A percentile compares a stretch with the other conserved stretches of the same genome.
Evolutionary conservation across 2,329 filamentous ascomycete genomes (phyloP).

Genomic region (Penicillium fuscoglaucum): DNA sequence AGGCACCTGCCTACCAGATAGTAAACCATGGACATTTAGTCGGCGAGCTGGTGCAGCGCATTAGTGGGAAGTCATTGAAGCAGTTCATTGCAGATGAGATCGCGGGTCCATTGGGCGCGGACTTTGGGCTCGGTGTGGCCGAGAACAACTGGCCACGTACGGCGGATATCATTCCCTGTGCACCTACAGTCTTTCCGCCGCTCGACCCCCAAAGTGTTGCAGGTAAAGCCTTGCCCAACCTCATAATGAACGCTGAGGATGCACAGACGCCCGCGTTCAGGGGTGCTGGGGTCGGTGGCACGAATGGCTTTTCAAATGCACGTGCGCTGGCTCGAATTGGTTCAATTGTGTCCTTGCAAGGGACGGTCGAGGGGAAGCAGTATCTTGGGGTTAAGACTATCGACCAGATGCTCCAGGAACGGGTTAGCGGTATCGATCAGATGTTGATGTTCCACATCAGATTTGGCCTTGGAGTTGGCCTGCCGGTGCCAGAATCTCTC

Average conservation of each 20-base stretch:
- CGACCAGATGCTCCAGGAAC: slow-evolving; percentile 49
- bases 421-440: slow-evolving; percentile 45
- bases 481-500: slow-evolving; percentile 33
- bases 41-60: slow-evolving; percentile 46
- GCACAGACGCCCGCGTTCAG: slow-evolving; percentile 39
- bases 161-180: slow-evolving; percentile 37
- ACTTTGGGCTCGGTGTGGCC: slow-evolving; percentile 49
- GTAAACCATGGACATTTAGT: slow-evolving; percentile 43
- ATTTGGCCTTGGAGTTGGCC: slow-evolving; percentile 47
- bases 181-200: slow-evolving; percentile 17
- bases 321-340: slow-evolving; percentile 46
- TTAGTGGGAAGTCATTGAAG: slow-evolving; percentile 44
- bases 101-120: slow-evolving; percentile 44
- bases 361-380: slow-evolving; percentile 34
- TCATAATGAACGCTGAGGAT: slow-evolving; percentile 22
- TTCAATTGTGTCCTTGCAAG: slow-evolving; percentile 39
- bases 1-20: slow-evolving; percentile 42
- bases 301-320: slow-evolving; percentile 51
- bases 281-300: slow-evolving; percentile 43
- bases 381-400: slow-evolving; percentile 46
- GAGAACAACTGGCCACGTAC: slow-evolving; percentile 48
- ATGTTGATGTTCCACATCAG: slow-evolving; percentile 37
- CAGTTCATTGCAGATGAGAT: slow-evolving; percentile 50
- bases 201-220: slow-evolving; percentile 30
- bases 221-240: slow-evolving; percentile 33